Evolutionary conservation across 306 rosid genomes (phyloP).

Genomic region (Dryas octopetala): DNA sequence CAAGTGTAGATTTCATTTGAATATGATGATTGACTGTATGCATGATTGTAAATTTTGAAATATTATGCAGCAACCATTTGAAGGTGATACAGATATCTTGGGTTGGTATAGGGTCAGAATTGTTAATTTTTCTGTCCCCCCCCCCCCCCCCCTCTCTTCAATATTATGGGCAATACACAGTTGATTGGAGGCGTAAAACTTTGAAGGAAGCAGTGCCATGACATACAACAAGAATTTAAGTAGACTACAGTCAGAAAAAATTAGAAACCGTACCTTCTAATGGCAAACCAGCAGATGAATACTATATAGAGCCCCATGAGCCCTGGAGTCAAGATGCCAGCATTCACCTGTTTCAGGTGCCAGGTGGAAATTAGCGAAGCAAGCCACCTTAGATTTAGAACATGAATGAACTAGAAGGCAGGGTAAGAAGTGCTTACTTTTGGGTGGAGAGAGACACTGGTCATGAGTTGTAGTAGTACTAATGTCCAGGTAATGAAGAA

Average conservation of each 20-base stretch:
- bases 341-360: constrained; percentile 59
- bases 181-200: no score
- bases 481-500: constrained; percentile 94
- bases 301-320: constrained; percentile 96
- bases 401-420: constrained; percentile 15
- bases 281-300: constrained; percentile 96
- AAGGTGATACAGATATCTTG: no score
- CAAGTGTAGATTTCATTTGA: neutral
- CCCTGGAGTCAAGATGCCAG: constrained; percentile 83
- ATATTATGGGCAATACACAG: no score
- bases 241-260: neutral
- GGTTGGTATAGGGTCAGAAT: no score
- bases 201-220: neutral
- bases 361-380: constrained; percentile 16
- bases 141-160: no score
- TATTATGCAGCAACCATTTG: neutral
- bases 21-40: neutral
- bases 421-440: constrained; percentile 47
- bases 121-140: no score
- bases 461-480: constrained; percentile 89
- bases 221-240: neutral
- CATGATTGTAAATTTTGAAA: neutral
- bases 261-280: constrained; percentile 62
- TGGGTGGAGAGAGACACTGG: constrained; percentile 88
- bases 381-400: constrained; percentile 5